Percentiles rank a stretch among this genome's conserved stretches.
Conservation (phyloP, 495 filamentous ascomycete genomes). For the Entonaema liquescens region DNA sequence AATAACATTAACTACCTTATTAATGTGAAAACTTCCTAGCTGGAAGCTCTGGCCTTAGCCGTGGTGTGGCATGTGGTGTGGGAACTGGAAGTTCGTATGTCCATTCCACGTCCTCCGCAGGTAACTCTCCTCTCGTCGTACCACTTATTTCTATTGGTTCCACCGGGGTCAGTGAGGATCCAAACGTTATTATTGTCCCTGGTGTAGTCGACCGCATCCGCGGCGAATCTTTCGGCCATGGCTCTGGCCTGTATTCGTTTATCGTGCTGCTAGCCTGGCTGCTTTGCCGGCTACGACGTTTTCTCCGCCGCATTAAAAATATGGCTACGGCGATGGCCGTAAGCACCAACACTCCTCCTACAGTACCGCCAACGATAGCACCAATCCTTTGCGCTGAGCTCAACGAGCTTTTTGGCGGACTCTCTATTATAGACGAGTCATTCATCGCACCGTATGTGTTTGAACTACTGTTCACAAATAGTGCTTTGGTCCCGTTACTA, state of each 20-base stretch:
- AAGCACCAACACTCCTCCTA: conserved; percentile 34
- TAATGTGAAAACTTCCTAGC: conserved; percentile 40
- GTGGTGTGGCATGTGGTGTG: conserved; percentile 32
- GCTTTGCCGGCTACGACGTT: conserved; percentile 19
- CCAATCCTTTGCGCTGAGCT: conserved; percentile 15
- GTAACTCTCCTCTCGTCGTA: conserved; percentile 34
- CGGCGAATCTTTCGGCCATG: conserved; percentile 44
- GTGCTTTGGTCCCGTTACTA: conserved; percentile 27
- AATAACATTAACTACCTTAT: conserved; percentile 23
- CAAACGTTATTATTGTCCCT: conserved; percentile 25
- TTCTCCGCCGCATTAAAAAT: conserved; percentile 26
- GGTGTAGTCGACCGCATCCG: conserved; percentile 38
- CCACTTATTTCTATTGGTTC: conserved; percentile 29
- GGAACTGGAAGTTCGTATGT: conserved; percentile 44
- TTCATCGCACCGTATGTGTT: conserved; percentile 4
- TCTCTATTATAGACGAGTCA: neutral
- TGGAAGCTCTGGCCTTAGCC: conserved; percentile 38
- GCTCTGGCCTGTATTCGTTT: conserved; percentile 43
- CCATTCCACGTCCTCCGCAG: conserved; percentile 36
- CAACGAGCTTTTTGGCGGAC: conserved; percentile 17
- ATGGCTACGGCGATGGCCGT: conserved; percentile 6
- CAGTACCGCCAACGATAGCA: conserved; percentile 36
- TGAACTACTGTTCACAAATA: conserved; percentile 37
- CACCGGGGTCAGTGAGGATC: conserved; percentile 14
- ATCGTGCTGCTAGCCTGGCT: conserved; percentile 25